These are phyloP conservation scores for Rhododendron kiyosumense DNA, from an alignment of 148 eudicot species.

Conservation along the genomic window DNA sequence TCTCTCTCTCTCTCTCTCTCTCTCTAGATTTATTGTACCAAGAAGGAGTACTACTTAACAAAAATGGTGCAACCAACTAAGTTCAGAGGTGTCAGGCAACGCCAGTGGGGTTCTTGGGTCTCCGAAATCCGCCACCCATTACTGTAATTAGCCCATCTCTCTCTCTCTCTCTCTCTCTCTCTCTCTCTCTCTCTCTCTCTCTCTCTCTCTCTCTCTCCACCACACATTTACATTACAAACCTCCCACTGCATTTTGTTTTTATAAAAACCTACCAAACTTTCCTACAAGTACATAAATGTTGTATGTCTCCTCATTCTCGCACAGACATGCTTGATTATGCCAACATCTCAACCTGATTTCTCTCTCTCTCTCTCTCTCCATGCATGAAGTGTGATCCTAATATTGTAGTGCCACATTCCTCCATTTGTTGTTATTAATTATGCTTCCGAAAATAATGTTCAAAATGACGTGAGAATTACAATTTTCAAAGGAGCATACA, in stretches of 20 bases:
- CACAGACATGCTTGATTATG: no score
- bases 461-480: no score
- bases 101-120: constrained; percentile 99
- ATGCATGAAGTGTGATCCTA: no score
- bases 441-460: no score
- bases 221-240: background rate
- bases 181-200: background rate
- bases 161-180: background rate
- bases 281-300: no score
- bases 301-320: no score
- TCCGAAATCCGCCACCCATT: constrained; percentile 91
- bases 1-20: background rate
- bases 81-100: constrained; percentile 95
- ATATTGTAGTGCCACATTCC: no score
- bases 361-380: no score
- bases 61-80: constrained; percentile 67
- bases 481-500: no score
- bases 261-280: no score
- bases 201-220: background rate
- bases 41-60: background rate
- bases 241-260: background rate
- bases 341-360: no score
- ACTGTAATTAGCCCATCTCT: constrained; percentile 35
- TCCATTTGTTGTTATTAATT: no score
- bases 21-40: background rate